Conservation (phyloP, 164 flowering plant genomes). For the Warburgia ugandensis region DNA sequence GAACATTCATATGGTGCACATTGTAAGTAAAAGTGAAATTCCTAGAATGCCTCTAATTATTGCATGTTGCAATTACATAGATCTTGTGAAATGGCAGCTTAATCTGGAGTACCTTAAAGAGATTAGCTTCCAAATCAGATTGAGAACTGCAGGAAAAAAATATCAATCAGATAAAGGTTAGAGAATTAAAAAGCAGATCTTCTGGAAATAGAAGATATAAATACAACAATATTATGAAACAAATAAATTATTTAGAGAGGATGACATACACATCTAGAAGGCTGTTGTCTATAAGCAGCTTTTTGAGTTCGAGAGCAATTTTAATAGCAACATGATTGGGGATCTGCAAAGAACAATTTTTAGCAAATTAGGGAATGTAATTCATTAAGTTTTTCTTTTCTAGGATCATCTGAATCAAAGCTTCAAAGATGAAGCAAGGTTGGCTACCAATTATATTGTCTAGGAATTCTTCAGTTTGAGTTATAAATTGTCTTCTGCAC, state of each 20-base stretch:
- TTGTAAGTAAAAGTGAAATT: too few relatives aligned
- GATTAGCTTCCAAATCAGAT: conserved; percentile 86
- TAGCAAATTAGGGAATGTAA: too few relatives aligned
- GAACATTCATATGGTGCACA: too few relatives aligned
- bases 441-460: too few relatives aligned
- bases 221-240: background rate
- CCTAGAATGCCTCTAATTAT: too few relatives aligned
- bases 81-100: background rate
- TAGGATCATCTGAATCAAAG: too few relatives aligned
- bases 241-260: too few relatives aligned
- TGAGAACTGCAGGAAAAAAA: conserved; percentile 80
- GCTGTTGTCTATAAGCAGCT: conserved; percentile 92
- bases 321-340: conserved; percentile 97
- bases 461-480: too few relatives aligned
- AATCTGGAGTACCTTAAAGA: conserved; percentile 66
- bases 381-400: too few relatives aligned
- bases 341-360: conserved; percentile 37
- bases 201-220: background rate
- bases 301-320: conserved; percentile 91
- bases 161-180: background rate
- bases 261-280: conserved; percentile 84
- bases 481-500: too few relatives aligned
- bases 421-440: too few relatives aligned
- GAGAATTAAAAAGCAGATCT: background rate
- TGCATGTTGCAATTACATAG: too few relatives aligned